Percentiles rank a stretch among this genome's conserved stretches.
These are phyloP conservation scores for Gigaspora rosea DNA, from an alignment of 192 early-diverging fungal species.

Conservation along the genomic window DNA sequence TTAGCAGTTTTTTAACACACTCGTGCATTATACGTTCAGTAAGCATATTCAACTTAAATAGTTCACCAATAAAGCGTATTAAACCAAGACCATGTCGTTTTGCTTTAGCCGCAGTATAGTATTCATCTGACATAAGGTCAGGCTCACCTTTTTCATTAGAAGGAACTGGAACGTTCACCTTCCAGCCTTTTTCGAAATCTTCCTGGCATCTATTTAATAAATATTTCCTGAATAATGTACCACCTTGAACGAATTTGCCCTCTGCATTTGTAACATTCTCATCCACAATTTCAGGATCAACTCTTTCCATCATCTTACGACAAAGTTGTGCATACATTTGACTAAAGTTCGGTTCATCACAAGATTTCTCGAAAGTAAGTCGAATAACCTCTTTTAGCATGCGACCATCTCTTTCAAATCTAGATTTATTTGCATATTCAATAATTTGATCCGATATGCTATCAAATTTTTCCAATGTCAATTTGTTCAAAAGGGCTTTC, in stretches of 20 bases:
- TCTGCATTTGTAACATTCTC: conserved; percentile 59
- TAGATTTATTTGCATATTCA: conserved; percentile 70
- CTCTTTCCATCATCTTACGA: conserved; percentile 70
- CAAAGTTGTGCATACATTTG: conserved; percentile 89
- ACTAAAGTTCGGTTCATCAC: conserved; percentile 91
- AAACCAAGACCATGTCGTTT: conserved; percentile 95
- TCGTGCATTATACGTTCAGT: conserved; percentile 94
- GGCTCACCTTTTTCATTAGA: conserved; percentile 60
- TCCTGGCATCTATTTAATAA: conserved; percentile 93
- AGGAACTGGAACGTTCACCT: conserved; percentile 68
- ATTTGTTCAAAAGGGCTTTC: conserved; percentile 92
- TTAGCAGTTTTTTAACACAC: conserved; percentile 83
- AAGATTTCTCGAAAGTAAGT: conserved; percentile 92
- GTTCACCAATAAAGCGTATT: conserved; percentile 92
- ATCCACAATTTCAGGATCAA: conserved; percentile 60
- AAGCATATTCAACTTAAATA: conserved; percentile 89
- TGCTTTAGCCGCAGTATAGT: conserved; percentile 84
- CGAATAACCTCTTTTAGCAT: conserved; percentile 82
- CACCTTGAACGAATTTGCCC: conserved; percentile 57
- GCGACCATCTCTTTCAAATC: conserved; percentile 64
- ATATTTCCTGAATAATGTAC: conserved; percentile 84
- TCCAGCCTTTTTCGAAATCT: conserved; percentile 91
- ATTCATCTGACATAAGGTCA: conserved; percentile 76
- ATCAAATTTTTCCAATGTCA: conserved; percentile 95
- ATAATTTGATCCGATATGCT: conserved; percentile 82